A percentile compares a stretch with the other conserved stretches of the same genome.
phyloP scores from a whole-genome alignment of 2,329 filamentous ascomycete genomes.

The Apiospora arundinis region DNA sequence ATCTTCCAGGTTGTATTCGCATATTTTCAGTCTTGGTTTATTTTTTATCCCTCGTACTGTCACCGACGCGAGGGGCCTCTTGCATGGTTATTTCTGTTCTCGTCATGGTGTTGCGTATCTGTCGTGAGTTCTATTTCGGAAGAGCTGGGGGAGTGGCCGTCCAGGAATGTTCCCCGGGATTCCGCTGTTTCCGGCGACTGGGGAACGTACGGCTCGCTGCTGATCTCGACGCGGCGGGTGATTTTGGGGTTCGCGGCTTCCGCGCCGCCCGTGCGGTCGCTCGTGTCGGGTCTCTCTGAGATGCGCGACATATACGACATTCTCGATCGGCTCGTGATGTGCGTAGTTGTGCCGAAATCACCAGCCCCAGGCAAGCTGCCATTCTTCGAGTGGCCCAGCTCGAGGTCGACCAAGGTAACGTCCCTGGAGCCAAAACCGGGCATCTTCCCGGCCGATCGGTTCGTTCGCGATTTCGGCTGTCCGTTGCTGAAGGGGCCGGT shows the following conservation, averaged over 20 bases:
- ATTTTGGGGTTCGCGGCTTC: not conserved
- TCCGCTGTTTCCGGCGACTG: constrained; percentile 35
- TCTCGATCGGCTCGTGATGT: not conserved
- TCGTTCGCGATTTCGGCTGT: constrained; percentile 40
- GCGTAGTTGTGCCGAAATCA: constrained; percentile 17
- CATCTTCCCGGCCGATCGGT: constrained; percentile 37
- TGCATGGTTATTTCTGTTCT: not conserved
- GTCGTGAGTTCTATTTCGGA: not conserved
- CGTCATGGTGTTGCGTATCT: not conserved
- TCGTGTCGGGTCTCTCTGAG: constrained; percentile 5
- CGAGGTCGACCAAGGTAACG: constrained; percentile 45
- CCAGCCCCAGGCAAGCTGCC: not conserved
- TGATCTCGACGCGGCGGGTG: constrained; percentile 24
- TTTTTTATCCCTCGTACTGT: not conserved
- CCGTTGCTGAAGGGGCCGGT: constrained; percentile 35
- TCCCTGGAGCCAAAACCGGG: constrained; percentile 44
- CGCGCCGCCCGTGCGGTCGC: not conserved
- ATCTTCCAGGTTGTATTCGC: not conserved
- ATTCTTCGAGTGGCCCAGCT: constrained; percentile 32
- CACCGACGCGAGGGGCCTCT: not conserved
- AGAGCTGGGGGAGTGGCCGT: constrained; percentile 6
- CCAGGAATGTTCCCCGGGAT: constrained; percentile 22
- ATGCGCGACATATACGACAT: constrained; percentile 22
- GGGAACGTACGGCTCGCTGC: constrained; percentile 26
- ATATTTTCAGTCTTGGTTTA: not conserved